Base-by-base conservation (phyloP, 768 basidiomycete genomes). In the Pholiota microspora region DNA sequence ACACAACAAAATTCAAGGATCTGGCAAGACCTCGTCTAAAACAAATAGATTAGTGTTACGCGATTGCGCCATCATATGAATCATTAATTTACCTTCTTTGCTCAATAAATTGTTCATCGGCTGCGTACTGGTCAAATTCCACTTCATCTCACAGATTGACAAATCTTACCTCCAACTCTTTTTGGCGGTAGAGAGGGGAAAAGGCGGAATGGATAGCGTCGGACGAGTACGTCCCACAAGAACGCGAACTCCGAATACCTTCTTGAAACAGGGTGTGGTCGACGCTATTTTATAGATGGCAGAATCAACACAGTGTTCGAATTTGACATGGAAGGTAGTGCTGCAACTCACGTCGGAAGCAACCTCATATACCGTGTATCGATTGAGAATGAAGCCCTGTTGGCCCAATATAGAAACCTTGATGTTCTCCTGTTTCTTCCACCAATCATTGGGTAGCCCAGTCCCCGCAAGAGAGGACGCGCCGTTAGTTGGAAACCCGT, bases 231-330 rank as follows among this genome's bases (percentile, higher is more conserved):
- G 59, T 98, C 94, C 83, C 92, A 89, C 24, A 98, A 75, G 69
- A 89, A 94, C 8, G 80, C 81, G 67, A 98, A 99, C 68, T 99
- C 97, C 6, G 91, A 93, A 69, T 98, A 99, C 54, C 97, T 82
- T 50, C 96, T 77, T 25, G 84, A 77, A 18, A 98, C 90, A 12
- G 91, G 75, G 10, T 79, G 73, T 4, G 82, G 84, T 47, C 84
- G 78, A 80, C 92, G 60, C 57, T 51, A 49, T 25, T 28, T 21
- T n/a, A 24, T 31, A 45, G 49, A 27, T 63, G 15, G 59, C 57
- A 31, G 50, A 35, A 51, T 24, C 42, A 40, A n/a, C 7, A 18
- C 31, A 52, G 45, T 44, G 35, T 31, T 27, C 44, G 16, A 44
- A 34, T 21, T 28, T 35, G 7, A 24, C 10, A 21, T 16, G 24